Base-by-base conservation (phyloP, 2,329 filamentous ascomycete species). In the Taxawa tesnikishii region DNA sequence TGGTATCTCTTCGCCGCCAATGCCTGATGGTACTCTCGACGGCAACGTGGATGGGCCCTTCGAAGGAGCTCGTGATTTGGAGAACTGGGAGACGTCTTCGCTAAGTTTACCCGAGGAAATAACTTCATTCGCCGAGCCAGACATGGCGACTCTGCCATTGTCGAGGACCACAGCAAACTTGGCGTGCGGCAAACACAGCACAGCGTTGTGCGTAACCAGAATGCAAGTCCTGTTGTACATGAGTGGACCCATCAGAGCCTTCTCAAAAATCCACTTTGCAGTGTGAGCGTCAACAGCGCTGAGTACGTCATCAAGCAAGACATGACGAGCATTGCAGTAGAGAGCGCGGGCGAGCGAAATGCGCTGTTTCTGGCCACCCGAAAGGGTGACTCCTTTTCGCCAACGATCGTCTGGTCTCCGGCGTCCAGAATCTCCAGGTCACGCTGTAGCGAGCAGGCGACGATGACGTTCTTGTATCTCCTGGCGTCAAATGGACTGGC, bases 231-330 rank as follows among this genome's bases (percentile, higher is more conserved):
- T 76, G 49, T 77, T 69, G 36, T 70, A 63, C 90, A 98, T 96
- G 31, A 98, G 60, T 5, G 83, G 82, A 2, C 90, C 90, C 45
- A 78, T 78, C 41, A 98, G 78, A 38, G 87, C 93, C 56, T 94
- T 81, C 51, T 80, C 81, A 59, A 96, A 96, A 43, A 98, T 96
- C 79, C 92, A 94, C 55, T 94, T 92, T 2, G 87, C 87, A 0
- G 90, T 96, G 48, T 98, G 90, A 3, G 90, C 92, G 55, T 98
- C 90, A 19, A 98, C 90, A 16, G 90, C 90, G 50, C 87, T 94
- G 26, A 98, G 68, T 41, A 92, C 94, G 55, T 98, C 90, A 49
- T 98, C 90, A 30, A 98, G 68, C 8, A 98, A 70, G 11, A 98
- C 62, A 54, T 96, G 88, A 32, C 79, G 79, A 5, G 87, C 92